Percentiles rank a stretch among this genome's conserved stretches.
Evolutionary conservation across 805 yeast species (phyloP).

Genomic region (Wilhelminamyces savonicus): DNA sequence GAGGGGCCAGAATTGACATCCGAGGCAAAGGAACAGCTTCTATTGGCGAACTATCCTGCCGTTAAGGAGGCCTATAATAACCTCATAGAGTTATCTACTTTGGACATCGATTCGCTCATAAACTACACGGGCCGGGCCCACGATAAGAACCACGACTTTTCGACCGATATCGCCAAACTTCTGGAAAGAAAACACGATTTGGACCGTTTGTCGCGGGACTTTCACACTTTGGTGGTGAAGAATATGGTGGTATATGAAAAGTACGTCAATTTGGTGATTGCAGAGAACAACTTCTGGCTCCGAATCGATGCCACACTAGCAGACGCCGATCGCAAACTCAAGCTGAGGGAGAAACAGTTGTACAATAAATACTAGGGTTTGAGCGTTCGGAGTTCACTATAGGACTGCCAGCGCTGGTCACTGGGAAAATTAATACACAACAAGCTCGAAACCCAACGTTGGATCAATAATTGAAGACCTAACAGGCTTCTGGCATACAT

Average conservation of each 20-base stretch:
- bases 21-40: slow-evolving; percentile 13
- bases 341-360: no score
- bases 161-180: slow-evolving; percentile 4
- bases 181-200: slow-evolving; percentile 5
- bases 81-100: slow-evolving; percentile 13
- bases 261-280: slow-evolving; percentile 13
- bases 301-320: no score
- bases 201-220: slow-evolving; percentile 8
- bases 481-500: no score
- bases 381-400: no score
- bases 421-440: no score
- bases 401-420: no score
- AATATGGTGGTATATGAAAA: slow-evolving; percentile 24
- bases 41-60: slow-evolving; percentile 14
- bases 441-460: no score
- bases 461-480: no score
- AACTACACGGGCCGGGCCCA: slow-evolving; percentile 12
- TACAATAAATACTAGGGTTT: no score
- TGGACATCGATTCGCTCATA: slow-evolving; percentile 15
- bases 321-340: no score
- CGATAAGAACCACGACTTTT: slow-evolving; percentile 11
- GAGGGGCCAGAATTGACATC: no score
- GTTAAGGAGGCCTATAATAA: slow-evolving; percentile 16
- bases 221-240: slow-evolving; percentile 19
- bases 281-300: slow-evolving; percentile 24